phyloP scores from a whole-genome alignment of 2,329 filamentous ascomycete species.

The Ophiostoma quercus region DNA sequence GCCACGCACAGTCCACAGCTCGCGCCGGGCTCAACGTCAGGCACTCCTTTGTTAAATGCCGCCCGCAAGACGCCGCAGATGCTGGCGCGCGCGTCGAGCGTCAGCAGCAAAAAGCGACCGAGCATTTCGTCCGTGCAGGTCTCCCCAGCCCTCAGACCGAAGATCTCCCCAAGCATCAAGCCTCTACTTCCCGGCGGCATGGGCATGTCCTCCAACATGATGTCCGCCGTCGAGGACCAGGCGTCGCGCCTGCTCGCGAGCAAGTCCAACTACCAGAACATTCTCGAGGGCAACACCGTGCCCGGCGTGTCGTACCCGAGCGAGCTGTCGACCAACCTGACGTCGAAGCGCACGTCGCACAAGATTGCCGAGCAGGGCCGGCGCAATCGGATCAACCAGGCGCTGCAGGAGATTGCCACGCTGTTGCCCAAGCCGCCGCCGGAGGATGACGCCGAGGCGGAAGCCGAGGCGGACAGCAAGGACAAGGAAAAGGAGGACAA shows the following conservation, averaged over 20 bases:
- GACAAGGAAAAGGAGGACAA: constrained; percentile 55
- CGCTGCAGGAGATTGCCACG: constrained; percentile 82
- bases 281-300: constrained; percentile 85
- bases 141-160: constrained; percentile 79
- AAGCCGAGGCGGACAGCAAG: too few relatives aligned
- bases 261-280: constrained; percentile 98
- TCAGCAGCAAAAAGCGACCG: constrained; percentile 60
- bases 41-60: constrained; percentile 31
- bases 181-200: constrained; percentile 63
- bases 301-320: constrained; percentile 88
- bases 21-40: constrained; percentile 29
- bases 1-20: constrained; percentile 62
- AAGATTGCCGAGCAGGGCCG: constrained; percentile 97
- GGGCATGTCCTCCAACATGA: neutral
- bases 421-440: constrained; percentile 57
- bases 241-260: constrained; percentile 75
- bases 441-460: constrained; percentile 32
- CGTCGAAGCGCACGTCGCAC: constrained; percentile 93
- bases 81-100: constrained; percentile 49
- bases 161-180: constrained; percentile 91
- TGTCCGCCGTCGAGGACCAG: constrained; percentile 51
- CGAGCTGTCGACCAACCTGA: constrained; percentile 85
- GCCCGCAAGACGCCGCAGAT: constrained; percentile 51
- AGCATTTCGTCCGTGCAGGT: constrained; percentile 69
- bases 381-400: constrained; percentile 90